phyloP scores from a whole-genome alignment of 2,329 filamentous ascomycete species.

The Cladosporium sp. region DNA sequence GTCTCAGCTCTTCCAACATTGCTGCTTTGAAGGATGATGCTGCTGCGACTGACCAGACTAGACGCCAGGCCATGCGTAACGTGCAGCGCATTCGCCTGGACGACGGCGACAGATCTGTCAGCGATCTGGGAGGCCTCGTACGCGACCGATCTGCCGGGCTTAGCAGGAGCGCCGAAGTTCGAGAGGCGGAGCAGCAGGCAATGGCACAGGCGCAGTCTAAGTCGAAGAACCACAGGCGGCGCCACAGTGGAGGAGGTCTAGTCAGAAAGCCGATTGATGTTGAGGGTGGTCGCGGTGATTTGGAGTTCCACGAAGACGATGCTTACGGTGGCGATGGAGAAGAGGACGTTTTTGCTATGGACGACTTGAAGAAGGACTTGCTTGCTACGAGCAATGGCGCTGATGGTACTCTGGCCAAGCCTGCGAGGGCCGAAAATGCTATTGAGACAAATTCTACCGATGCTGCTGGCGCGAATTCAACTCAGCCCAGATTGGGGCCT shows the following conservation, averaged over 20 bases:
- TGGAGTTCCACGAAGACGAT: slow-evolving; percentile 90
- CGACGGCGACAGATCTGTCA: slow-evolving; percentile 28
- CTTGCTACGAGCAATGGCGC: background rate
- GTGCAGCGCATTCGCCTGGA: slow-evolving; percentile 37
- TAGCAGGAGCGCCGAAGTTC: slow-evolving; percentile 36
- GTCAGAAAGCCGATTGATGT: slow-evolving; percentile 72
- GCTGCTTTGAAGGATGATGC: slow-evolving; percentile 28
- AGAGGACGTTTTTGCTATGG: slow-evolving; percentile 70
- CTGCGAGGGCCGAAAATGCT: background rate
- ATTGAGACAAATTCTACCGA: background rate
- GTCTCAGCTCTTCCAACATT: slow-evolving; percentile 43
- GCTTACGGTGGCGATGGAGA: slow-evolving; percentile 80
- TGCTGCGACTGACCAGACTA: slow-evolving; percentile 38
- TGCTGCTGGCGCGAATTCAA: background rate
- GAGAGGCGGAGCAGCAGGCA: slow-evolving; percentile 25
- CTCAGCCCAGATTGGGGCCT: slow-evolving; percentile 28
- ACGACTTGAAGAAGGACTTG: slow-evolving; percentile 47
- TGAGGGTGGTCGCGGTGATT: slow-evolving; percentile 64
- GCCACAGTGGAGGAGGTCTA: slow-evolving; percentile 85
- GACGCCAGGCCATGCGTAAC: slow-evolving; percentile 47
- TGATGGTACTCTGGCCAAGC: background rate
- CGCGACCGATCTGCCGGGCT: slow-evolving; percentile 27
- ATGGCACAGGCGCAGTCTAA: background rate
- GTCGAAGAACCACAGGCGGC: slow-evolving; percentile 54
- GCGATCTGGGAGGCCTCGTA: slow-evolving; percentile 30